Base-by-base conservation (phyloP, 2,329 filamentous ascomycete genomes). In the Fusarium pseudograminearum region DNA sequence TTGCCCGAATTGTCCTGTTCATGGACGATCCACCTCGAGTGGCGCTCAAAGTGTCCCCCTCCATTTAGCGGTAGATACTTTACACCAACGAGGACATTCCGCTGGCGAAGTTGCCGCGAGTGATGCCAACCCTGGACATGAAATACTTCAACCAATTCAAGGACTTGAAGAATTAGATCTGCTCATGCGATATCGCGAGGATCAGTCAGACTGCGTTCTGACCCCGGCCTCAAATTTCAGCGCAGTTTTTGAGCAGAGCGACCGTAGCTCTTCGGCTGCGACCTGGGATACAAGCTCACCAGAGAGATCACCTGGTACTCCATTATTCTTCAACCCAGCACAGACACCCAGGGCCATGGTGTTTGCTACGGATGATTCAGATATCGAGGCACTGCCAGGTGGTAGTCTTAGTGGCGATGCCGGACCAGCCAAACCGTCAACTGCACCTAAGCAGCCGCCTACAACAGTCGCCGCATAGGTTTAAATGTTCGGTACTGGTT, bases 111-210 rank as follows among this genome's bases (percentile, higher is more conserved):
- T 33, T 28, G 4, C 41, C 16, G 11, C n/a, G 26, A 79, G 42
- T 78, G 78, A 1, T 76, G 77, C 9, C 78, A 78, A 38, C 70
- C 75, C 14, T 80, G 78, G 36, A 15, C 48, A 59, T n/a, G 57
- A 54, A 28, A 45, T 44, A 15, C 38, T 45, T 18, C 55, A 58
- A 24, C 38, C 55, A 24, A 18, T 22, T 20, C 48, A 47, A 41
- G 40, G 41, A 14, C 33, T 47, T 4, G 48, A 52, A 10, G 57
- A 46, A 16, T 30, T 55, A 20, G 57, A 56, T 12, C 41, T 47
- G 34, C 22, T 61, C 18, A 57, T 46, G 20, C 20, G 45, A 42
- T 48, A 36, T 16, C 59, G 41, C 24, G 54, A 57, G 20, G 44
- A 57, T n/a, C 46, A 45, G 42, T 36, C 55, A 8, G 38, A 48